Base-by-base conservation (phyloP, 169 alveolate species). In the Plasmodium falciparum region DNA sequence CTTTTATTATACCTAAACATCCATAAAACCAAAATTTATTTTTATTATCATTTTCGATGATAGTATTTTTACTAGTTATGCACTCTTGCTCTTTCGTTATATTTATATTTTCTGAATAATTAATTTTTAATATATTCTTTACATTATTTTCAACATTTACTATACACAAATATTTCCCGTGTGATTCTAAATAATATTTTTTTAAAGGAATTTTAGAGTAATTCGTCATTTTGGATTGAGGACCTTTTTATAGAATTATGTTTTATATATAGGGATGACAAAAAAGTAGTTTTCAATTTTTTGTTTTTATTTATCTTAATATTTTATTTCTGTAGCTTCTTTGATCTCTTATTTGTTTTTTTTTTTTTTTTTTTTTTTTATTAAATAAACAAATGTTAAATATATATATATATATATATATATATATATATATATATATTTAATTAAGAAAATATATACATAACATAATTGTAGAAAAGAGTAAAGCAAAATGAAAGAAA, bases 1-100 rank as follows among this genome's bases (percentile, higher is more conserved):
- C 83, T 43, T 83, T 61, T 11, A 83, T 49, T 83, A 83, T 69
- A 15, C 91, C 91, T 59, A 83, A 59, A 50, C 91, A 83, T 5
- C 91, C 91, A 70, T 39, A 69, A 83, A 83, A 83, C 86, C 74
- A 61, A 63, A 83, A 83, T 50, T 50, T 22, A 58, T 70, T 70
- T 69, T 83, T 69, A 47, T 83, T 47, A 15, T 70, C 86, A 66
- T 69, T 70, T 83, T 69, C 91, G 39, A n/a, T 22, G 15, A 0
- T 58, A n/a, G 17, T 17, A 17, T 43, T 39, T 7, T 66, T 78
- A 33, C 70, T 43, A 52, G 22, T 11, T 33, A 50, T 39, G 62
- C 24, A 43, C 20, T 83, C 74, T 56, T 83, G 69, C 54, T 71
- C 91, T 50, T 58, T 83, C 2, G 24, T 66, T 59, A 83, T 69